Base-by-base conservation (phyloP, 129 eudicot genomes). In the Ambrosia artemisiifolia region DNA sequence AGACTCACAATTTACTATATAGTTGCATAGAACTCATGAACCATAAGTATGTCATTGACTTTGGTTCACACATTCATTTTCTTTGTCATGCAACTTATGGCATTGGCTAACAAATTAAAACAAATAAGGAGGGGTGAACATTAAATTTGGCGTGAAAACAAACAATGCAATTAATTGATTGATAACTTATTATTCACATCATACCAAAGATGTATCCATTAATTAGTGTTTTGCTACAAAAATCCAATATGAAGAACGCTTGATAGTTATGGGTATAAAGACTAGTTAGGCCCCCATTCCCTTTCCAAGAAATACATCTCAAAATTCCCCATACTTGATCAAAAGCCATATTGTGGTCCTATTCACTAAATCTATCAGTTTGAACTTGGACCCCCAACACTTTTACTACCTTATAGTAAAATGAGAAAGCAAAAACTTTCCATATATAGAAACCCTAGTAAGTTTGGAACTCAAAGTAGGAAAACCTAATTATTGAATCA, bases 281-380 rank as follows among this genome's bases (percentile, higher is more conserved):
- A 78, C 67, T 78, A 71, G 77, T 78, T 78, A 78, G 77, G 77
- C 70, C 59, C 53, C 76, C 72, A 71, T 78, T 71, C 72, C 66
- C 63, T 69, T 80, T 56, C 73, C 77, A 43, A 80, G 70, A 66
- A 78, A 73, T 66, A 50, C 50, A 72, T 67, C 77, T 78, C 84
- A 75, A 75, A 80, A 80, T 77, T 79, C 78, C 77, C 85, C 81
- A 80, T 82, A 82, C 88, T 79, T 73, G 71, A 65, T 55, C 65
- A 77, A 84, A 81, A 75, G 75, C 78, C 55, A 67, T 69, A 24
- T 36, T 65, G 79, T 84, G 93, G 87, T 87, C 93, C 89, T 68
- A 72, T 51, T 68, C 54, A 63, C 85, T 77, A 55, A 63, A 79
- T 84, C 69, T 61, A 74, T 78, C 85, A 67, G 51, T 56, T 19